A percentile compares a stretch with the other conserved stretches of the same genome.
phyloP scores from a whole-genome alignment of 2,329 filamentous ascomycete species.

The Pleurostoma richardsiae region DNA sequence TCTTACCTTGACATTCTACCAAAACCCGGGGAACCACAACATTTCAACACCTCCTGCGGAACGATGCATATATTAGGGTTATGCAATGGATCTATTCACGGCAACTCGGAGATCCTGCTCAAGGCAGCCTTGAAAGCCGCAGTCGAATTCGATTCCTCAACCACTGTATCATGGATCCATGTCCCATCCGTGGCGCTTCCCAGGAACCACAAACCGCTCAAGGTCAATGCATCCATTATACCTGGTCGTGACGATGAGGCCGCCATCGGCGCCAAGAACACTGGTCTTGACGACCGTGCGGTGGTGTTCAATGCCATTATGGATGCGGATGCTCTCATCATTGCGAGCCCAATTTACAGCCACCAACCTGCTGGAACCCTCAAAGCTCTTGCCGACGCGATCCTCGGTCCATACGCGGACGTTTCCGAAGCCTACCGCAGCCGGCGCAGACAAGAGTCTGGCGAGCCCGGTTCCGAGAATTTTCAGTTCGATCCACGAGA shows the following conservation, averaged over 20 bases:
- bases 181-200: background rate
- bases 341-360: conserved; percentile 1
- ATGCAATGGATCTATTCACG: background rate
- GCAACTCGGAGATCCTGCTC: background rate
- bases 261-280: background rate
- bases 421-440: background rate
- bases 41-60: background rate
- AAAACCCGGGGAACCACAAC: background rate
- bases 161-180: background rate
- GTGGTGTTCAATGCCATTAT: background rate
- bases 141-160: background rate
- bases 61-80: background rate
- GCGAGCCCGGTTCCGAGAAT: background rate
- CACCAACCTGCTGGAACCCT: conserved; percentile 1
- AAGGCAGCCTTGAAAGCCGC: background rate
- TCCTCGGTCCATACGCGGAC: conserved; percentile 2
- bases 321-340: conserved; percentile 1
- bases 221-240: background rate
- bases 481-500: background rate
- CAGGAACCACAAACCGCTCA: background rate
- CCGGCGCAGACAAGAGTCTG: background rate
- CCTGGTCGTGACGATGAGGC: background rate
- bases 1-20: too few species aligned
- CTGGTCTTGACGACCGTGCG: background rate
- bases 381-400: conserved; percentile 1